phyloP scores from a whole-genome alignment of 768 basidiomycete species.

The Trametes cubensis region DNA sequence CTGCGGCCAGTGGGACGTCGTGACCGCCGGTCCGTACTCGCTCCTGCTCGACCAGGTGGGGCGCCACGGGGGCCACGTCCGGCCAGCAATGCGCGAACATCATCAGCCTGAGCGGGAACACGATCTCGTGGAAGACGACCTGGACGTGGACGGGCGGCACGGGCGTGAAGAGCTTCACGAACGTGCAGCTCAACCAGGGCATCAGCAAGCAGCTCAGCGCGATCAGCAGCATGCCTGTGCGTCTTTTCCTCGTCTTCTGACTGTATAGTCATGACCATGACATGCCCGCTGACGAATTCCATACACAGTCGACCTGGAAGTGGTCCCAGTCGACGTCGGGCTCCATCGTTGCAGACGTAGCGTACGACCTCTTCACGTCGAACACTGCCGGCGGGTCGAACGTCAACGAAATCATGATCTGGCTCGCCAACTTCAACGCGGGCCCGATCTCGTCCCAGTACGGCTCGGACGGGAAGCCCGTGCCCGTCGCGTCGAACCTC shows the following conservation, averaged over 20 bases:
- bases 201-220: conserved; percentile 56
- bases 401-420: conserved; percentile 59
- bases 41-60: conserved; percentile 55
- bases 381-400: conserved; percentile 49
- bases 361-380: conserved; percentile 69
- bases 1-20: conserved; percentile 56
- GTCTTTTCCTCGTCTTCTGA: no score
- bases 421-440: conserved; percentile 62
- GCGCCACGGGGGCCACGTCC: conserved; percentile 40
- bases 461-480: conserved; percentile 46
- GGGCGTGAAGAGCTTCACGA: conserved; percentile 64
- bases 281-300: background rate
- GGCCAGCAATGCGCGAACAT: conserved; percentile 57
- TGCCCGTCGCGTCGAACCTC: conserved; percentile 49
- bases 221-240: conserved; percentile 58
- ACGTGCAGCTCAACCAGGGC: conserved; percentile 53
- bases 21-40: conserved; percentile 49
- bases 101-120: conserved; percentile 44
- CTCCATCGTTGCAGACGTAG: conserved; percentile 54
- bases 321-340: conserved; percentile 53
- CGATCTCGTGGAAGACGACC: conserved; percentile 51
- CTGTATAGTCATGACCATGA: no score
- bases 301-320: conserved; percentile 48
- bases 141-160: conserved; percentile 58
- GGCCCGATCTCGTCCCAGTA: conserved; percentile 59